A percentile compares a stretch with the other conserved stretches of the same genome.
These are phyloP conservation scores for Clonostachys rosea DNA, from an alignment of 2,329 filamentous ascomycete species.

Conservation along the genomic window DNA sequence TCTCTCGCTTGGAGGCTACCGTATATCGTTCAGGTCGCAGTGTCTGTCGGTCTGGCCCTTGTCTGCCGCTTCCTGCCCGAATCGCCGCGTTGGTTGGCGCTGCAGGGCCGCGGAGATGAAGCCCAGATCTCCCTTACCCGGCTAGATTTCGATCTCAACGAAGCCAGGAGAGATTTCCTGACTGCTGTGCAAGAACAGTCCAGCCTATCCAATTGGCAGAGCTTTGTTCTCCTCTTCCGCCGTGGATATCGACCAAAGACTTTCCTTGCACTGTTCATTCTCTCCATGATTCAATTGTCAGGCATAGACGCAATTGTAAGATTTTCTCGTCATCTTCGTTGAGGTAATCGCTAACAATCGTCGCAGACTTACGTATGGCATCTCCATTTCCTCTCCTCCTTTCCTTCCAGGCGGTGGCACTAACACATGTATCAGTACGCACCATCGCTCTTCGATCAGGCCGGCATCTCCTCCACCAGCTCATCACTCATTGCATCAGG, in stretches of 20 bases:
- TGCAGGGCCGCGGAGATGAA: slow-evolving; percentile 37
- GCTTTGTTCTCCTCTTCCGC: slow-evolving; percentile 22
- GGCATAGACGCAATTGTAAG: slow-evolving; percentile 59
- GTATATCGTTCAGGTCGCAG: slow-evolving; percentile 39
- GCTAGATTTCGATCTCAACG: slow-evolving; percentile 34
- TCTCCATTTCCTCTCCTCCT: background rate
- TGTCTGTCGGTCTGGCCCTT: slow-evolving; percentile 30
- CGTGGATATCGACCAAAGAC: slow-evolving; percentile 40
- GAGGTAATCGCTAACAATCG: background rate
- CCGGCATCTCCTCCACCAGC: slow-evolving; percentile 47
- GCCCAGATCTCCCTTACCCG: slow-evolving; percentile 34
- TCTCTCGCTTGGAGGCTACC: slow-evolving; percentile 52
- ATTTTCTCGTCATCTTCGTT: slow-evolving; percentile 1
- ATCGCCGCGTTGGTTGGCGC: slow-evolving; percentile 53
- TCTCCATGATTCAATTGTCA: slow-evolving; percentile 54
- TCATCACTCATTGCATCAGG: slow-evolving; percentile 58
- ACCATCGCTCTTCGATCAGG: slow-evolving; percentile 53
- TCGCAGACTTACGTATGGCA: background rate
- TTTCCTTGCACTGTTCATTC: slow-evolving; percentile 47
- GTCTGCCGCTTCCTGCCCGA: slow-evolving; percentile 40
- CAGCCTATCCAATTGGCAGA: slow-evolving; percentile 22
- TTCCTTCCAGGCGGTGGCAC: background rate
- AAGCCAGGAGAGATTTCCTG: slow-evolving; percentile 42
- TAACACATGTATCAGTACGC: slow-evolving; percentile 39
- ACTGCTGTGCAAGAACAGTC: slow-evolving; percentile 15